Base-by-base conservation (phyloP, 2,329 filamentous ascomycete species). In the Periglandula ipomoeae region DNA sequence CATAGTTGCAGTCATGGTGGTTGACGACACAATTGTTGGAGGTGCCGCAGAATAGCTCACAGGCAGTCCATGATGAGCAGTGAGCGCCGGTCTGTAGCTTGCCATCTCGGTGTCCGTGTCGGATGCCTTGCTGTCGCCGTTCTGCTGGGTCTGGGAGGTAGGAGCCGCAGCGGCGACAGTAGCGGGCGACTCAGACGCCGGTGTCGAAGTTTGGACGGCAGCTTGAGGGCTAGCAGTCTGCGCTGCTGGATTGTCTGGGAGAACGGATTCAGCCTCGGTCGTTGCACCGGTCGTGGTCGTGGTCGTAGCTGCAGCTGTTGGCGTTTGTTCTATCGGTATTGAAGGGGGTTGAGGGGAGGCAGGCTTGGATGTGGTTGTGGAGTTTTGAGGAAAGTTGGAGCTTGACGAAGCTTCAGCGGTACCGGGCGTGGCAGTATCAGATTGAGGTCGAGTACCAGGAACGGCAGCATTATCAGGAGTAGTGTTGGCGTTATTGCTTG, bases 61-160 rank as follows among this genome's bases (percentile, higher is more conserved):
- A 50, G 55, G 54, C 38, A 59, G 53, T 46, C 59, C 58, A 54
- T 65, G 52, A 26, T 52, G 52, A 44, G 50, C 48, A 15, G 47
- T 38, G 20, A 52, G 24, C 39, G 49, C 52, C 4, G 53, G 50
- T 42, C 54, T 58, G 53, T 65, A 61, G 53, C 55, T 63, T 50
- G 64, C 59, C 65, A 67, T 67, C 51, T 65, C 60, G 49, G 55
- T 49, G 43, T 58, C 58, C 55, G 56, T 50, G 51, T 61, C 60
- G 51, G 58, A 47, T 48, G 56, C 57, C 58, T 55, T 57, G 56
- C 55, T 58, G 55, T 63, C 58, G 55, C 61, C 61, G 63, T 65
- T 64, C 46, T 62, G 57, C 53, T 62, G 58, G 48, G 53, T 48
- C 35, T 52, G 51, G 26, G 51, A 52, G 46, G 50, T 49, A 35